Conservation (phyloP, 2,329 filamentous ascomycete genomes). For the Leptographium radiaticola region DNA sequence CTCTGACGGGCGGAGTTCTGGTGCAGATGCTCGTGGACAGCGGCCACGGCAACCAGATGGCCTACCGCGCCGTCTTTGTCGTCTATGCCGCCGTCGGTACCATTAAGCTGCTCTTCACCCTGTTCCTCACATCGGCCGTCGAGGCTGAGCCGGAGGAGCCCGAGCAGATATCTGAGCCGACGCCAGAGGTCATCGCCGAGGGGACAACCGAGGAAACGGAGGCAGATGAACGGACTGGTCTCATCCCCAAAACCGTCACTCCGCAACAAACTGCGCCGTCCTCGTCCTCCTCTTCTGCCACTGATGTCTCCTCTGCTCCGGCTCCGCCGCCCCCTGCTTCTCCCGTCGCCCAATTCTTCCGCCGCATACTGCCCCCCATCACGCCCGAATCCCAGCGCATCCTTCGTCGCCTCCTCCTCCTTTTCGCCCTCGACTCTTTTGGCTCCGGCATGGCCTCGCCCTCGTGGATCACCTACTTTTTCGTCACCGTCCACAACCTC, state of each 20-base stretch:
- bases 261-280: not conserved
- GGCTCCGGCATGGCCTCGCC: slow-evolving; percentile 34
- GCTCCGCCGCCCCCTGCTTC: not conserved
- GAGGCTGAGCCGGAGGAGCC: slow-evolving; percentile 15
- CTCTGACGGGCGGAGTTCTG: slow-evolving; percentile 45
- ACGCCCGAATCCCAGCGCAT: slow-evolving; percentile 39
- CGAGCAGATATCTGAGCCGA: not conserved
- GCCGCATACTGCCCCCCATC: slow-evolving; percentile 39
- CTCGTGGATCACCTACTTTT: slow-evolving; percentile 46
- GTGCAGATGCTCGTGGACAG: slow-evolving; percentile 33
- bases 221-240: not conserved
- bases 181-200: not conserved
- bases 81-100: slow-evolving; percentile 43
- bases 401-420: slow-evolving; percentile 38
- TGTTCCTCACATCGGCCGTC: slow-evolving; percentile 28
- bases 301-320: not conserved
- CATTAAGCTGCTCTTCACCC: slow-evolving; percentile 39
- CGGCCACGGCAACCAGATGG: slow-evolving; percentile 6
- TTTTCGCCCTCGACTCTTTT: slow-evolving; percentile 29
- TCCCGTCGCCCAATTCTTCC: not conserved
- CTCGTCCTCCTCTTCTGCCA: not conserved
- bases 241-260: not conserved
- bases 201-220: not conserved
- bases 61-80: slow-evolving; percentile 44
- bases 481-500: slow-evolving; percentile 33